Evolutionary conservation across 352 stramenopile species (phyloP).

Genomic region (Phytophthora europaea): DNA sequence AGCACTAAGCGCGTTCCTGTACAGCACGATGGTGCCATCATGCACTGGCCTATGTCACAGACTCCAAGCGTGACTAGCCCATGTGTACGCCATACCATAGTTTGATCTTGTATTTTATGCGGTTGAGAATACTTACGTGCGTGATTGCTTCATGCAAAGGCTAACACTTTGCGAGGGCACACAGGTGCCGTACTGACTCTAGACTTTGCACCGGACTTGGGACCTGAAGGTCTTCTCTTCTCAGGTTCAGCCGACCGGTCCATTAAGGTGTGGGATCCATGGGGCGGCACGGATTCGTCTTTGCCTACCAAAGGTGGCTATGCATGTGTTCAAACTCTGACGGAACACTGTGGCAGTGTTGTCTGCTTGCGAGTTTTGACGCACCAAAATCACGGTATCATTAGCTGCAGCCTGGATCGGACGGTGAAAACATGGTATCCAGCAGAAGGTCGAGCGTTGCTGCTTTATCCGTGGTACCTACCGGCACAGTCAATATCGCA

Average conservation of each 20-base stretch:
- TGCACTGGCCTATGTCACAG: conserved; percentile 68
- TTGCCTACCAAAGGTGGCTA: conserved; percentile 39
- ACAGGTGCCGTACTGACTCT: conserved; percentile 60
- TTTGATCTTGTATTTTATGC: not conserved
- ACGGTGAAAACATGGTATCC: conserved; percentile 79
- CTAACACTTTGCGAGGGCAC: conserved; percentile 59
- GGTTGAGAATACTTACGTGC: conserved; percentile 1
- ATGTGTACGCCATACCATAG: conserved; percentile 38
- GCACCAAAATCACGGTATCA: conserved; percentile 58
- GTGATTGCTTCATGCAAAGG: conserved; percentile 32
- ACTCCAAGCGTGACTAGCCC: conserved; percentile 53
- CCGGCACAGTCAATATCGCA: conserved; percentile 64
- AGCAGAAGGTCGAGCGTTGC: conserved; percentile 57
- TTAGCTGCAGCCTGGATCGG: conserved; percentile 78
- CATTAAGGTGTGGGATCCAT: conserved; percentile 83
- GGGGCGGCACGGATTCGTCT: conserved; percentile 50
- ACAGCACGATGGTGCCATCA: conserved; percentile 71
- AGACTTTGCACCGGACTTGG: conserved; percentile 53
- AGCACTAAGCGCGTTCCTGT: not conserved
- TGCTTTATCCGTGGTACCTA: conserved; percentile 80
- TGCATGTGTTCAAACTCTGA: conserved; percentile 73
- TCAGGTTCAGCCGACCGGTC: conserved; percentile 71
- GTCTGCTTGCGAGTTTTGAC: conserved; percentile 56
- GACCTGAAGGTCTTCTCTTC: conserved; percentile 68
- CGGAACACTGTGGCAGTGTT: conserved; percentile 63